Percentiles rank a stretch among this genome's conserved stretches.
Conservation (phyloP, 1,284 basidiomycete species). For the Pseudozyma pruni region DNA sequence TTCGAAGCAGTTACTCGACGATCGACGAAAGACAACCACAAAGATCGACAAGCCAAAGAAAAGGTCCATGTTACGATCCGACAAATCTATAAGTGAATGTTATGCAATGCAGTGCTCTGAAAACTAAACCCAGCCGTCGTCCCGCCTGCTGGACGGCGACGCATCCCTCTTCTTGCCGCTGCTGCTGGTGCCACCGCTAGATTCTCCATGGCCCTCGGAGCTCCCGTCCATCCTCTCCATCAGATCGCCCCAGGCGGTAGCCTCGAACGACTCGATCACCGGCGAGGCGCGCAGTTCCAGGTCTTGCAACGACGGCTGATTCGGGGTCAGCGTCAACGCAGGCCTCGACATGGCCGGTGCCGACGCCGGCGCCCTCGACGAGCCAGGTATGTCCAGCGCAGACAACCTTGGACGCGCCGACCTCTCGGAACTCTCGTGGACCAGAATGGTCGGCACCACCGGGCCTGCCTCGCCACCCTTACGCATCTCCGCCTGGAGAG, state of each 20-base stretch:
- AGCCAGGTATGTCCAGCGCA: slow-evolving; percentile 14
- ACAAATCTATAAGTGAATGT: no score
- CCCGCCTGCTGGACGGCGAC: neutral
- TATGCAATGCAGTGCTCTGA: no score
- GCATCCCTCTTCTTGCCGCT: slow-evolving; percentile 5
- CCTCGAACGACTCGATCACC: slow-evolving; percentile 43
- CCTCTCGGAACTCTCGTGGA: slow-evolving; percentile 18
- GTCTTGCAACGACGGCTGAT: slow-evolving; percentile 34
- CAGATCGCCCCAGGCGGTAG: slow-evolving; percentile 50
- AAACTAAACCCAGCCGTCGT: neutral
- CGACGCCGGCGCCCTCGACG: slow-evolving; percentile 4
- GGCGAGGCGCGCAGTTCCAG: slow-evolving; percentile 45
- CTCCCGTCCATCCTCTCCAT: slow-evolving; percentile 42
- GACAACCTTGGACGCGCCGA: slow-evolving; percentile 12
- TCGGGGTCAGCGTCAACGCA: slow-evolving; percentile 14
- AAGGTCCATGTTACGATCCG: neutral
- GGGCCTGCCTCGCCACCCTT: slow-evolving; percentile 8
- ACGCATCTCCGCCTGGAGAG: slow-evolving; percentile 33
- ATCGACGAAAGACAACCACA: no score
- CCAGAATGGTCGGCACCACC: slow-evolving; percentile 25
- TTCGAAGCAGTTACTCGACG: no score
- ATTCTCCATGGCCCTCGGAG: slow-evolving; percentile 5
- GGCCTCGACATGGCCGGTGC: neutral
- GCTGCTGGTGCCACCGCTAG: neutral
- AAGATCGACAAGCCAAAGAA: neutral